Evolutionary conservation across 805 yeast species (phyloP), one percentile per base, ranked within the genome.

Genomic region (Wickerhamomyces kurtzmanii): DNA sequence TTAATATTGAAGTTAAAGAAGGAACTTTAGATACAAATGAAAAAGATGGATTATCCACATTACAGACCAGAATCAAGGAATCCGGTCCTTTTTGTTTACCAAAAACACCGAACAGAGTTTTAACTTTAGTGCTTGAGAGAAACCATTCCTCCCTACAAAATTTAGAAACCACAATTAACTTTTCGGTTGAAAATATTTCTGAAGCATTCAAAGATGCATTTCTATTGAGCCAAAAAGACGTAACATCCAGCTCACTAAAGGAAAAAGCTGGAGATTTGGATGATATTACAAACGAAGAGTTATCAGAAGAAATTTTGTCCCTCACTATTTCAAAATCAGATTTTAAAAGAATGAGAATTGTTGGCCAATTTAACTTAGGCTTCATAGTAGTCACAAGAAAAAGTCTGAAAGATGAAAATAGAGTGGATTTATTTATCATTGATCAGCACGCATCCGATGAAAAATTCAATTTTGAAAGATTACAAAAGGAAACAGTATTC

Each of bases 381-480:
- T 91, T 91, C 42, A 84, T 91, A n/a, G 48, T 87, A 12, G 91
- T 83, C 0, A 66, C 71, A 3, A 61, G 75, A 28, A 51, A 53
- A n/a, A 45, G 49, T 3, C 47, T 48, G 4, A 39, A 32, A 10
- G 48, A 47, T n/a, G 51, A 54, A 15, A 52, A 51, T 25, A 32
- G 33, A 4, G 38, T 47, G 15, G 85, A 85, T 45, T 42, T 89
- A 18, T 87, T 91, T 43, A 87, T 91, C 19, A 67, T 91, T 26
- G 99, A 91, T 50, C 99, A 91, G 52, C 99, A 91, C 57, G 98
- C 98, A 1, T 82, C 94, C 39, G 98, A 91, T 56, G 99, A 91
- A 45, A 91, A 87, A 41, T 85, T 45, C 58, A 91, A 91, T 51
- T 91, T 84, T 57, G 98, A 91, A 50, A 61, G 59, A 27, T 53